Evolutionary conservation across 2,329 filamentous ascomycete species (phyloP).

Genomic region (Pseudofabraea citricarpa): DNA sequence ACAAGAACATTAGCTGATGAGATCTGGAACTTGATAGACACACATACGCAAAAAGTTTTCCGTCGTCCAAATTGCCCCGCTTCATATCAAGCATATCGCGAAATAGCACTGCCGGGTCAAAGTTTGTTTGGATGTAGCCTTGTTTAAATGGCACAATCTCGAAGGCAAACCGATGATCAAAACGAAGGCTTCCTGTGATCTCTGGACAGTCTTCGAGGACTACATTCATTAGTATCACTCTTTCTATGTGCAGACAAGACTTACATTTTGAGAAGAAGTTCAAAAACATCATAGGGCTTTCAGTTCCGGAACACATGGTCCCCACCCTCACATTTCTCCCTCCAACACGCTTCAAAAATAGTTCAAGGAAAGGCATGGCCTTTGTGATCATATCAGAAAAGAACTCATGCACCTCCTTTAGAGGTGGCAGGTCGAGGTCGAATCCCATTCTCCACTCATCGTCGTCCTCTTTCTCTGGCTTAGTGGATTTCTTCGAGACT

Average conservation of each 20-base stretch:
- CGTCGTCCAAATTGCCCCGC: constrained; percentile 27
- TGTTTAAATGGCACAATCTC: constrained; percentile 63
- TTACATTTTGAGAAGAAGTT: constrained; percentile 47
- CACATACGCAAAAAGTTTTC: constrained; percentile 38
- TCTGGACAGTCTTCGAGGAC: too few species aligned
- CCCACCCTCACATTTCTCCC: constrained; percentile 47
- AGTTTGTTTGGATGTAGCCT: constrained; percentile 58
- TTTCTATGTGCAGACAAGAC: constrained; percentile 5
- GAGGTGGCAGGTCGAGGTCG: neutral
- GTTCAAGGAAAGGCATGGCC: neutral
- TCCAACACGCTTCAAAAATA: constrained; percentile 12
- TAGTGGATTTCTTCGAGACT: neutral
- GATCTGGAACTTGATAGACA: neutral
- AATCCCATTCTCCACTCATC: neutral
- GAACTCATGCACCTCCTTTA: neutral
- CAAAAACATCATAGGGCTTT: constrained; percentile 65
- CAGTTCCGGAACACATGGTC: constrained; percentile 76
- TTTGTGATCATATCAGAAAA: constrained; percentile 7
- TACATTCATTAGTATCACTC: too few species aligned
- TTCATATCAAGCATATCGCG: constrained; percentile 55
- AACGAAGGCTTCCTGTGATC: too few species aligned
- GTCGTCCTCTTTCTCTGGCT: too few species aligned
- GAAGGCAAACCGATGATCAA: constrained; percentile 53
- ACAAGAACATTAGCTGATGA: constrained; percentile 6
- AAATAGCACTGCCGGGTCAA: constrained; percentile 46